Evolutionary conservation across 805 yeast species (phyloP), one percentile per base, ranked within the genome.

Genomic region (Nakazawaea populi): DNA sequence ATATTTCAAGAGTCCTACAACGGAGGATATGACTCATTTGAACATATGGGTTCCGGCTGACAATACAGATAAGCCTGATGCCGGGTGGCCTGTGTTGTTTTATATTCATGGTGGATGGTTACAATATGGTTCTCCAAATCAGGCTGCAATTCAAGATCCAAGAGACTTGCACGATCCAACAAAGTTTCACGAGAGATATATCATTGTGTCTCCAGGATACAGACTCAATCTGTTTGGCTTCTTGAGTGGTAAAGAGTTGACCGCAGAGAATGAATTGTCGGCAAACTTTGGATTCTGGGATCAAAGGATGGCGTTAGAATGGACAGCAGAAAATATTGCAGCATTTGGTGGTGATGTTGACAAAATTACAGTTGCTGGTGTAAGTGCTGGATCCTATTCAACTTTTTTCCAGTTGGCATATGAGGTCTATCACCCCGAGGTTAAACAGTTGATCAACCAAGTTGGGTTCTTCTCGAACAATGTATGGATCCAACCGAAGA

Each of bases 331-430:
- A 49, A 62, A 74, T 57, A 76, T 78, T 51, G 51, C 53, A 29
- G 58, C 69, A 46, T 74, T 77, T 58, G 81, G 81, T 27, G 82
- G 82, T 35, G 72, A 77, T 57, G 62, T 72, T 0, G 62, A 62
- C 11, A 60, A 62, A 41, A 65, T 78, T 36, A 69, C 80, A 0
- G 61, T 75, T 36, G 68, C 72, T 35, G 82, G 82, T 6, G 64
- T 75, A 41, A 67, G 75, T 38, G 78, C 82, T 5, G 83, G 82
- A 6, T 68, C 74, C 9, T 67, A 70, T 48, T 71, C 75, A 3
- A 64, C 73, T 2, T 69, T 70, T 48, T 70, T 67, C 55, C 77
- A 73, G 55, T 53, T 73, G 36, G 71, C 72, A 1, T 73, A 73
- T 55, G 76, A 73, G 53, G 45, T 70, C 11, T 73, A 73, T 54